These are phyloP conservation scores for Aspergillus nidulans DNA, from an alignment of 495 filamentous ascomycete species.

Conservation along the genomic window DNA sequence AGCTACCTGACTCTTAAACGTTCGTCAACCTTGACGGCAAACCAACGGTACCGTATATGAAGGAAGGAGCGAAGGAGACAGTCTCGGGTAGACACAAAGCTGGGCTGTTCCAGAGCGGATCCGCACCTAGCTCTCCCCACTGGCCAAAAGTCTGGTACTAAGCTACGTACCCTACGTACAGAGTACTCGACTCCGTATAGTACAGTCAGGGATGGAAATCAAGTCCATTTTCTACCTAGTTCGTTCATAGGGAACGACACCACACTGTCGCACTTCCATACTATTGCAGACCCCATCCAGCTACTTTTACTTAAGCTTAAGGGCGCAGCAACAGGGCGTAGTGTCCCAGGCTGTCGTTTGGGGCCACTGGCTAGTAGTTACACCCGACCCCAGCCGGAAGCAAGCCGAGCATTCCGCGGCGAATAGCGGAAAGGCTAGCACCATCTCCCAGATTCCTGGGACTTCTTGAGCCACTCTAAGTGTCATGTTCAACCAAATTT, in stretches of 20 bases:
- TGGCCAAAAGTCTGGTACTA: neutral
- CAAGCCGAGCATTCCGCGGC: constrained; percentile 19
- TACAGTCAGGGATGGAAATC: too few relatives aligned
- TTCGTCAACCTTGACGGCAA: neutral
- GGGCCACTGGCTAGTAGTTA: constrained; percentile 2
- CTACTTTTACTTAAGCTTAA: too few relatives aligned
- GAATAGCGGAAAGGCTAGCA: constrained; percentile 16
- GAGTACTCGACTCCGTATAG: too few relatives aligned
- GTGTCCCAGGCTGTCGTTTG: too few relatives aligned
- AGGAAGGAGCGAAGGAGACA: neutral
- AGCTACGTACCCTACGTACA: neutral
- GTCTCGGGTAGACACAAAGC: constrained; percentile 25
- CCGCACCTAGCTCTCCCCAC: constrained; percentile 16
- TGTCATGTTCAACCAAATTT: constrained; percentile 6
- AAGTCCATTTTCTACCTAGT: too few relatives aligned
- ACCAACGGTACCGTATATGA: neutral
- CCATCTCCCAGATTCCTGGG: constrained; percentile 23
- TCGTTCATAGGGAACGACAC: too few relatives aligned
- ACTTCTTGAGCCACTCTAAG: constrained; percentile 7
- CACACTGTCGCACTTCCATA: too few relatives aligned
- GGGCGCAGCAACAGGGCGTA: too few relatives aligned
- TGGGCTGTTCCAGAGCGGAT: constrained; percentile 9
- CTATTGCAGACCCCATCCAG: too few relatives aligned
- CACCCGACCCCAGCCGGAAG: constrained; percentile 17
- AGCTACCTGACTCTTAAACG: neutral